A percentile compares a stretch with the other conserved stretches of the same genome.
These are phyloP conservation scores for Nepenthes mirabilis DNA, from an alignment of 148 eudicot species.

Conservation along the genomic window DNA sequence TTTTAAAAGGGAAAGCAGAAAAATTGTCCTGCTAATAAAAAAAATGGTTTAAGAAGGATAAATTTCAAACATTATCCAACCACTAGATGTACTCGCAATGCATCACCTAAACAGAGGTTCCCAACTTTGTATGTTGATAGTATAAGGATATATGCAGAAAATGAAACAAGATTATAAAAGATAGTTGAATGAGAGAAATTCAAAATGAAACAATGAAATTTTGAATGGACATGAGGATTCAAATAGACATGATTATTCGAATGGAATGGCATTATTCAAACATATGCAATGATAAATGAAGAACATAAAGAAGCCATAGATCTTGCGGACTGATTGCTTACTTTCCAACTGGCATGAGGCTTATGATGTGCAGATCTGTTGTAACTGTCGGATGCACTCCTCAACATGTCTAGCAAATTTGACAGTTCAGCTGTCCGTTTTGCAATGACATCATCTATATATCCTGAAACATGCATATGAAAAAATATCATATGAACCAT, in stretches of 20 bases:
- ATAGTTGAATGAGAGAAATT: too few species aligned
- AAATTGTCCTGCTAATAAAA: not conserved
- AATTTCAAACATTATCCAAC: too few species aligned
- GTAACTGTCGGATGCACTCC: slow-evolving; percentile 46
- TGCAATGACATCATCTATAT: slow-evolving; percentile 28
- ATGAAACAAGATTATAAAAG: too few species aligned
- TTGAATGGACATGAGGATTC: too few species aligned
- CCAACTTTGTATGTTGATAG: too few species aligned
- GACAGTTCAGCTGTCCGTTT: slow-evolving; percentile 58
- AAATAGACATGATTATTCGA: too few species aligned
- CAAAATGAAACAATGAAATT: too few species aligned
- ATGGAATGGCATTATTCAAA: not conserved
- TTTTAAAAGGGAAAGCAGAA: not conserved
- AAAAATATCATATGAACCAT: not conserved
- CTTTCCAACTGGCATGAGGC: slow-evolving; percentile 61
- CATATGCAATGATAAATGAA: too few species aligned
- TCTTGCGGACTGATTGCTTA: slow-evolving; percentile 17
- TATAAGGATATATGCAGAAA: too few species aligned
- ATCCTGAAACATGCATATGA: slow-evolving; percentile 26
- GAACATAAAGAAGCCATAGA: too few species aligned
- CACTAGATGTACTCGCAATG: too few species aligned
- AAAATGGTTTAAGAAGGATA: not conserved
- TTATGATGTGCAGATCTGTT: slow-evolving; percentile 13
- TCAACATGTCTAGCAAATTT: slow-evolving; percentile 54
- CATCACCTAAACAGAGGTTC: too few species aligned